Conservation (phyloP, 441 rosid species). For the Cnidoscolus chayamansa region DNA sequence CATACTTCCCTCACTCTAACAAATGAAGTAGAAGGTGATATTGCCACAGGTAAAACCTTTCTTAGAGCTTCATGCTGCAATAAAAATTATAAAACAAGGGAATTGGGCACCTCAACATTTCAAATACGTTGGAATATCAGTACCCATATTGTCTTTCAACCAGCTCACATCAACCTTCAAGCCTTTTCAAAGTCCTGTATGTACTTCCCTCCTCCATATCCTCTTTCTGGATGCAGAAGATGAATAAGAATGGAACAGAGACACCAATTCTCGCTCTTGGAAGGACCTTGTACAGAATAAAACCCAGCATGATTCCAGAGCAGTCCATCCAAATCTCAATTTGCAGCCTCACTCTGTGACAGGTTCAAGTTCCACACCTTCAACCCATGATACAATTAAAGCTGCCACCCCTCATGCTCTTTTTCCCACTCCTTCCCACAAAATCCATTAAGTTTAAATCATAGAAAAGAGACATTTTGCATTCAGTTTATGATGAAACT, state of each 20-base stretch:
- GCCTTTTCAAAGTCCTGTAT: not conserved
- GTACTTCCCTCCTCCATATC: not conserved
- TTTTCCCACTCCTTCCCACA: not conserved
- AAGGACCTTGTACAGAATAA: not conserved
- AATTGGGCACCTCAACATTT: not conserved
- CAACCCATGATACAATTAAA: not conserved
- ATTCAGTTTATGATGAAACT: not conserved
- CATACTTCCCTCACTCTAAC: not conserved
- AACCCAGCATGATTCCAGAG: not conserved
- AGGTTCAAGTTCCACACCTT: not conserved
- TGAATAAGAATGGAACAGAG: not conserved
- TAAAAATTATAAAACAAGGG: not conserved
- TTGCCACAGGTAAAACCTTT: not conserved
- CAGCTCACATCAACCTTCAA: not conserved
- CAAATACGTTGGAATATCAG: not conserved
- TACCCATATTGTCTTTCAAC: not conserved
- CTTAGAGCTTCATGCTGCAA: not conserved
- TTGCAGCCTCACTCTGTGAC: no score
- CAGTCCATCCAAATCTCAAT: not conserved
- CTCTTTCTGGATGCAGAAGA: not conserved
- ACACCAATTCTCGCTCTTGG: not conserved
- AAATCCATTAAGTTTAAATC: not conserved
- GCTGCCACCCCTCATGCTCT: not conserved
- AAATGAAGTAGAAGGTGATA: not conserved
- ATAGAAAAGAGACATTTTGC: not conserved